Evolutionary conservation across 2,329 filamentous ascomycete species (phyloP), one percentile per base, ranked within the genome.

Genomic region (Hymenoscyphus fructigenus): DNA sequence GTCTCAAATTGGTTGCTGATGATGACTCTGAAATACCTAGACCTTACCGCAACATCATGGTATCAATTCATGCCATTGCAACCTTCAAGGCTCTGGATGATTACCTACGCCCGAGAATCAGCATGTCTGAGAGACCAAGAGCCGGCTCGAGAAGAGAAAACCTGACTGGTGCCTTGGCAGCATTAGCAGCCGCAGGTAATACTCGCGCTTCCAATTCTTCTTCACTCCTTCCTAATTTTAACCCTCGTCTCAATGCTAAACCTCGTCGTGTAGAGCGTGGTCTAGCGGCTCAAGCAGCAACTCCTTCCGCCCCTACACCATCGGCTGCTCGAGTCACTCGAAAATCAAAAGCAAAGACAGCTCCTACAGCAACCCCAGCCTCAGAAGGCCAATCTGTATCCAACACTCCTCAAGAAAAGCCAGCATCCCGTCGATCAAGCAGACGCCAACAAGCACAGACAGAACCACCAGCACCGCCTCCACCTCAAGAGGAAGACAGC

Each of bases 41-140:
- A 41, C 84, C 90, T 0, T 98, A 96, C 75, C 87, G 91, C 26
- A 97, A 94, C 70, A 96, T 99, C 68, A 97, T 97, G 90, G 95
- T 99, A 0, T 96, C 93, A 0, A 99, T 99, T 64, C 95, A 99
- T 76, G 95, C 95, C 17, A 98, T 99, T 73, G 94, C 95, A 2
- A 98, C 93, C 0, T 98, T 99, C 81, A 98, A 97, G 77, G 91
- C 94, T 0, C 81, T 99, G 28, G 95, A 98, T 75, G 95, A 99
- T 75, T 99, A 98, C 76, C 83, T 99, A 55, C 89, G 95, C 44
- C 95, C 95, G 7, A 87, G 94, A 66, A 96, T 99, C 65, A 92
- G 84, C 72, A 77, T 95, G 15, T 88, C 91, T 2, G 93, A 97
- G 68, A 87, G 91, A 23, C 86, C 91, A 14, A 84, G 88, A 55